These are phyloP conservation scores for Phytopythium boreale DNA, from an alignment of 352 stramenopile species.

Conservation along the genomic window DNA sequence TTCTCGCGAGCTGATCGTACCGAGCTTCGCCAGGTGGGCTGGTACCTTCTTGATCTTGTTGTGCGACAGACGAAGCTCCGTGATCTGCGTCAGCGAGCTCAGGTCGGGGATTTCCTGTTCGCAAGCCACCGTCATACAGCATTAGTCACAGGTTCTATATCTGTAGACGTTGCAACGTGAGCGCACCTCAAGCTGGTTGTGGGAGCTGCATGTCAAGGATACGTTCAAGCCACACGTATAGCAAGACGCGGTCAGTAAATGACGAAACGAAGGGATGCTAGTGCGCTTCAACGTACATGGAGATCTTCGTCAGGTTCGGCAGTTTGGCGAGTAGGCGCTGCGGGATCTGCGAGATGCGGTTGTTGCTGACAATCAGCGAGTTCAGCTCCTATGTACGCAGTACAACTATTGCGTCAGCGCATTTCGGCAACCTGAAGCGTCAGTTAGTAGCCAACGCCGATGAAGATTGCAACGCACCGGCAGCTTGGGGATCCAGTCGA, in stretches of 20 bases:
- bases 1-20: constrained; percentile 23
- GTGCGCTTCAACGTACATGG: constrained; percentile 44
- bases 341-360: constrained; percentile 68
- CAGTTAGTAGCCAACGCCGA: no score
- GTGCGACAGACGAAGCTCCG: constrained; percentile 78
- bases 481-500: constrained; percentile 83
- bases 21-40: constrained; percentile 50
- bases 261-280: constrained; percentile 1
- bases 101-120: constrained; percentile 58
- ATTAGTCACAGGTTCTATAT: background rate
- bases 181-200: constrained; percentile 63
- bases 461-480: constrained; percentile 29
- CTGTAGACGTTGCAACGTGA: background rate
- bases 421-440: no score
- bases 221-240: background rate
- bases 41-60: constrained; percentile 77
- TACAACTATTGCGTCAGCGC: no score
- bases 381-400: constrained; percentile 50
- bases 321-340: constrained; percentile 61
- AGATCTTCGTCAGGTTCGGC: constrained; percentile 79
- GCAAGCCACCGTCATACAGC: background rate
- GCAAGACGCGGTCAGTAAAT: background rate
- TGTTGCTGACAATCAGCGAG: constrained; percentile 85
- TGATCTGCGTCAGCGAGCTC: constrained; percentile 57
- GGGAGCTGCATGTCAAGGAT: constrained; percentile 40